Percentiles rank a stretch among this genome's conserved stretches.
Evolutionary conservation across 139 green algal genomes (phyloP).

Genomic region (Coelastrella sp.): DNA sequence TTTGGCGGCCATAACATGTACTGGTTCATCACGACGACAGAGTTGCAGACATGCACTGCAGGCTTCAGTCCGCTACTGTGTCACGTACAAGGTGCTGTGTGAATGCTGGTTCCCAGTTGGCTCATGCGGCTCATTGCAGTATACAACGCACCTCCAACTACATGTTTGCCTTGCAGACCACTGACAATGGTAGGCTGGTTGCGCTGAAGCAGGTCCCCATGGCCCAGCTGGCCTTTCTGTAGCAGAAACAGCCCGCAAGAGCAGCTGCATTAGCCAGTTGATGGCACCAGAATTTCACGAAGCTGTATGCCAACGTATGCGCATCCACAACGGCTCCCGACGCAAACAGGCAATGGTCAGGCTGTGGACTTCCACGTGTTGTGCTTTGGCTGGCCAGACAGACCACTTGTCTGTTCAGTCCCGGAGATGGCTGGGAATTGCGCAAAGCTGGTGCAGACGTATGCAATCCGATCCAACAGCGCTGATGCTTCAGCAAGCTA

Average conservation of each 20-base stretch:
- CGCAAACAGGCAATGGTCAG: no score
- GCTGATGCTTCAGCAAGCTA: neutral
- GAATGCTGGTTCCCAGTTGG: no score
- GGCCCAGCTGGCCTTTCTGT: constrained; percentile 92
- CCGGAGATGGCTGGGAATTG: no score
- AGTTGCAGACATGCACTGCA: no score
- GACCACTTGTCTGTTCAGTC: neutral
- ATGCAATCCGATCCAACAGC: no score
- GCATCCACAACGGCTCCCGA: neutral
- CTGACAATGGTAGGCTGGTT: constrained; percentile 82
- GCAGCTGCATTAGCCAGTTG: no score
- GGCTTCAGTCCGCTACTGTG: no score
- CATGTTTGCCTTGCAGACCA: constrained; percentile 64
- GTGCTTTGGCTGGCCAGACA: neutral
- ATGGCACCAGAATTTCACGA: no score
- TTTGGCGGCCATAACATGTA: no score
- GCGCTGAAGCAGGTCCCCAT: constrained; percentile 84
- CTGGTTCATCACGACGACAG: no score
- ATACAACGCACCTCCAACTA: constrained; percentile 58
- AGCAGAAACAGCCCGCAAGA: neutral
- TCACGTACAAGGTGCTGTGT: neutral
- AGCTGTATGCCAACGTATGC: neutral
- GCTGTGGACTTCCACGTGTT: neutral
- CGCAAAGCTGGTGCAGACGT: no score
- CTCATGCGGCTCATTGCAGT: neutral